These are phyloP conservation scores for Kwoniella mangroviensis DNA, from an alignment of 768 basidiomycete genomes.

Conservation along the genomic window DNA sequence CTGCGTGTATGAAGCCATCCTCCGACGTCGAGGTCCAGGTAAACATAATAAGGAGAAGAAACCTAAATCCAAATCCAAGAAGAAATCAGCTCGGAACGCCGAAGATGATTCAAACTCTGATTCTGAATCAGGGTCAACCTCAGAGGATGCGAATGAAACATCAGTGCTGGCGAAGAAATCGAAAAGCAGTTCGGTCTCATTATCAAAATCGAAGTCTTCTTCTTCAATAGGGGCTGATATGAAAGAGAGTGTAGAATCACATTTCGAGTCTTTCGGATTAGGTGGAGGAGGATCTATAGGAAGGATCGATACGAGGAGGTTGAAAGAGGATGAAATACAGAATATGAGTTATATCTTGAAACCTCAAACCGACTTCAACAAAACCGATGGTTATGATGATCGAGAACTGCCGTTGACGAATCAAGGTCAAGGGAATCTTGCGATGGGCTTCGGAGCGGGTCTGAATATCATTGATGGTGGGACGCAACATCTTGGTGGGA, in stretches of 20 bases:
- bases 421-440: not conserved
- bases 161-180: not conserved
- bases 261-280: not conserved
- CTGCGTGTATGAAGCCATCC: conserved; percentile 53
- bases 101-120: not conserved
- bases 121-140: not conserved
- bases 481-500: conserved; percentile 9
- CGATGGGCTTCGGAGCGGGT: conserved; percentile 1
- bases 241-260: not conserved
- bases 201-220: too few relatives aligned
- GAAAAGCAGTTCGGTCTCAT: not conserved
- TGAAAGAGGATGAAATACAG: conserved; percentile 13
- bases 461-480: not conserved
- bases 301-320: not conserved
- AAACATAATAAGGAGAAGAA: conserved; percentile 50
- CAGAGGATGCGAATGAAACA: not conserved
- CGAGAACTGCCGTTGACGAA: too few relatives aligned
- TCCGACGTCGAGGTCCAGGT: conserved; percentile 56
- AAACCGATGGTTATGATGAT: too few relatives aligned
- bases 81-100: not conserved
- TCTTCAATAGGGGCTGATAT: too few relatives aligned
- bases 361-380: not conserved
- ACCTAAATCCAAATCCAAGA: not conserved
- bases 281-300: conserved; percentile 4
- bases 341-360: conserved; percentile 18